phyloP scores from a whole-genome alignment of 2,329 filamentous ascomycete genomes.

The Fusarium austroafricanum region DNA sequence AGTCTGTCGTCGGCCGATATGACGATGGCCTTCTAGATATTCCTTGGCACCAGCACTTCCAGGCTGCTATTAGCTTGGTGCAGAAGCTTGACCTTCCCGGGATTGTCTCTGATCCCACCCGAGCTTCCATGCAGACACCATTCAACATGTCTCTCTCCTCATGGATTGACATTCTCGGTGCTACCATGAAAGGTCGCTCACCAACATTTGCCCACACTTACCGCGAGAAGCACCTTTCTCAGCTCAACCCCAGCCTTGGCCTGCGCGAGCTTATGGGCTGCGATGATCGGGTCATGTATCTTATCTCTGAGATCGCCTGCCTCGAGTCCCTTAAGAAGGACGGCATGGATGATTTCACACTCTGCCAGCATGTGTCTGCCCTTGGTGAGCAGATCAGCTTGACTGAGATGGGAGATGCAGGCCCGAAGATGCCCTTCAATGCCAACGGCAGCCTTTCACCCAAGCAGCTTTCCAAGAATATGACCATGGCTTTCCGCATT shows the following conservation, averaged over 20 bases:
- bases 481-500: conserved; percentile 89
- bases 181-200: conserved; percentile 88
- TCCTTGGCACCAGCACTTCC: conserved; percentile 97
- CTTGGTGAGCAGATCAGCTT: conserved; percentile 87
- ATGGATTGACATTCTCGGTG: conserved; percentile 97
- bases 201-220: conserved; percentile 96
- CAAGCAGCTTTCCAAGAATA: conserved; percentile 86
- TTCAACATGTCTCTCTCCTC: conserved; percentile 96
- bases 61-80: conserved; percentile 86
- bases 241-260: conserved; percentile 71
- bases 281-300: conserved; percentile 96
- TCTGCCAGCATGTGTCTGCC: conserved; percentile 90
- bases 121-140: conserved; percentile 69
- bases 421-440: conserved; percentile 70
- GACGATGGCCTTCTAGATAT: conserved; percentile 91
- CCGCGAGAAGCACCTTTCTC: conserved; percentile 88
- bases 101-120: conserved; percentile 70
- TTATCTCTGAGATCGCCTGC: conserved; percentile 97
- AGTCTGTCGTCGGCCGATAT: conserved; percentile 87
- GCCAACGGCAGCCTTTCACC: conserved; percentile 81
- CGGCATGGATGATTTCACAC: conserved; percentile 84
- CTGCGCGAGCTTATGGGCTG: conserved; percentile 96
- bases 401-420: conserved; percentile 75
- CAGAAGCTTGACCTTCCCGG: conserved; percentile 84
- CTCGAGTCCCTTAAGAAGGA: conserved; percentile 87